Evolutionary conservation across 257 asterid species (phyloP).

Genomic region (Ehretia macrophylla): DNA sequence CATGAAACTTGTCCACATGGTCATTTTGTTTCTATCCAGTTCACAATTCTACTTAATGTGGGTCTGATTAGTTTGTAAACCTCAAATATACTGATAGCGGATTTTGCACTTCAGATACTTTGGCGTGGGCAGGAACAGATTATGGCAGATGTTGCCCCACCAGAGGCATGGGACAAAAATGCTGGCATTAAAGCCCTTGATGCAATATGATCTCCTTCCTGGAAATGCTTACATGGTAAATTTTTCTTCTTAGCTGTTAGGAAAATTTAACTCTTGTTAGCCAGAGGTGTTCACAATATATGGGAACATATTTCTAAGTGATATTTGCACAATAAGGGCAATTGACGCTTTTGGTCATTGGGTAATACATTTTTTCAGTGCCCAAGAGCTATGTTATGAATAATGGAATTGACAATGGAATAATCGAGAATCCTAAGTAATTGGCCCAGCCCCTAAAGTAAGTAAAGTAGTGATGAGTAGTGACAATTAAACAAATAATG

Average conservation of each 20-base stretch:
- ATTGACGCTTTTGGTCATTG: too few relatives aligned
- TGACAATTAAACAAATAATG: too few relatives aligned
- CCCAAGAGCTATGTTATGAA: too few relatives aligned
- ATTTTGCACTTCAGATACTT: constrained; percentile 56
- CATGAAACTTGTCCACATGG: neutral
- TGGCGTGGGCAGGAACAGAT: constrained; percentile 79
- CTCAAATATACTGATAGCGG: constrained; percentile 9
- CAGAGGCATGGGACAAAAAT: constrained; percentile 74
- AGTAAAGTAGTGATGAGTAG: too few relatives aligned
- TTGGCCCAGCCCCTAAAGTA: too few relatives aligned
- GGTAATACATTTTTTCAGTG: too few relatives aligned
- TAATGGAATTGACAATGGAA: too few relatives aligned
- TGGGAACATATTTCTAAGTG: neutral
- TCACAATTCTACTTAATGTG: neutral
- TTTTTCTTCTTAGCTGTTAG: neutral
- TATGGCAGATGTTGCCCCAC: constrained; percentile 61
- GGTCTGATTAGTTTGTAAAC: neutral
- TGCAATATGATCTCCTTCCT: constrained; percentile 40
- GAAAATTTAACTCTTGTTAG: too few relatives aligned
- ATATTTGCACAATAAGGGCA: neutral
- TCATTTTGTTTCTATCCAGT: neutral
- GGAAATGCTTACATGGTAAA: constrained; percentile 29
- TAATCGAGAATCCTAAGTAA: too few relatives aligned
- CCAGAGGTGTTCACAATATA: neutral
- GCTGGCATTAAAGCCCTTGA: constrained; percentile 62